A percentile compares a stretch with the other conserved stretches of the same genome.
phyloP scores from a whole-genome alignment of 805 yeast genomes.

The Schizosaccharomyces lindneri region DNA sequence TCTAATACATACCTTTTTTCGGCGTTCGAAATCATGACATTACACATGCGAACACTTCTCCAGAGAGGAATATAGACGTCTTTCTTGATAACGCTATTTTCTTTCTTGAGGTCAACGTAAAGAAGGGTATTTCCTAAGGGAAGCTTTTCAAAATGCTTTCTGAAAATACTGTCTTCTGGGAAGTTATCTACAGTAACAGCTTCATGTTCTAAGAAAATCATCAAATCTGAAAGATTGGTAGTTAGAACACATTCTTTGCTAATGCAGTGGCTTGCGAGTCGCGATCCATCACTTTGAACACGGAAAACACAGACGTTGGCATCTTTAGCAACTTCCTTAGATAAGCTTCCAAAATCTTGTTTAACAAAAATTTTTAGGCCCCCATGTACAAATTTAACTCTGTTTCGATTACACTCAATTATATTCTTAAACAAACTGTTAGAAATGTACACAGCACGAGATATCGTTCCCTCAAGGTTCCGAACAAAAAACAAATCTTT shows the following conservation, averaged over 20 bases:
- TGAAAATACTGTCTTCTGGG: background rate
- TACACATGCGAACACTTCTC: background rate
- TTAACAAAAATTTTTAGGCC: slow-evolving; percentile 80
- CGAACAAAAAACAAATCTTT: slow-evolving; percentile 39
- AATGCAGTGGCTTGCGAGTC: background rate
- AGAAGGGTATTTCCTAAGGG: background rate
- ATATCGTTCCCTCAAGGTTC: slow-evolving; percentile 87
- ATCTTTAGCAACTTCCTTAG: background rate
- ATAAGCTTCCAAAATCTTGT: slow-evolving; percentile 26
- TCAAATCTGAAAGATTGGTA: background rate
- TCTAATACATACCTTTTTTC: background rate
- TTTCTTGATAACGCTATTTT: background rate
- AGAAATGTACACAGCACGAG: slow-evolving; percentile 72
- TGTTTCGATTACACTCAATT: slow-evolving; percentile 44
- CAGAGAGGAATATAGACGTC: background rate
- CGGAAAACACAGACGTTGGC: background rate
- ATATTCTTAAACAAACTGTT: slow-evolving; percentile 53
- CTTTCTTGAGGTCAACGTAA: background rate
- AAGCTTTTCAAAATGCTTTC: background rate
- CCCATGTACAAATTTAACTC: slow-evolving; percentile 68
- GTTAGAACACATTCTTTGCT: background rate
- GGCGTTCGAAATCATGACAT: background rate
- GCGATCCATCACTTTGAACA: background rate
- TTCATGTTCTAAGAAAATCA: background rate
- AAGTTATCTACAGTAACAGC: background rate